These are phyloP conservation scores for Botryotinia globosa DNA, from an alignment of 2,329 filamentous ascomycete species.

Conservation along the genomic window DNA sequence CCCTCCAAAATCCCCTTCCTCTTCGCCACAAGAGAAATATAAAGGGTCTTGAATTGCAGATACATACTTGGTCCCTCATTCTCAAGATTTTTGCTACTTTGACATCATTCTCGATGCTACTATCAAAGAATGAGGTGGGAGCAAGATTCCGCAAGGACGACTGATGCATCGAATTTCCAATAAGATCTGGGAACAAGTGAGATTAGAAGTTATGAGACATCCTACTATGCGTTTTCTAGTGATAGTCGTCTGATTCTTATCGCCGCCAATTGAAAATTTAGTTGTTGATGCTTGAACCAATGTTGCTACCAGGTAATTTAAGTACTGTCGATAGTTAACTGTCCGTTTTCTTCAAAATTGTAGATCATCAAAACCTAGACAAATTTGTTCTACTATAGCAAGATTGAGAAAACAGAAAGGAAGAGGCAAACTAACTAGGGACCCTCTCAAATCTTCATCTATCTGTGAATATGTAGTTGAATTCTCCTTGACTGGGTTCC, in stretches of 20 bases:
- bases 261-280: not conserved
- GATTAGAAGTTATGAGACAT: not conserved
- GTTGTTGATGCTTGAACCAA: not conserved
- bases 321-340: not conserved
- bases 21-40: not conserved
- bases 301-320: not conserved
- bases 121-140: no score
- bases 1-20: no score
- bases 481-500: no score
- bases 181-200: fast-evolving
- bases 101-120: no score
- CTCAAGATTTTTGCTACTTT: no score
- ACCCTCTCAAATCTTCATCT: no score
- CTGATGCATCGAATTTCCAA: fast-evolving
- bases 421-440: not conserved
- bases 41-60: not conserved
- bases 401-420: not conserved
- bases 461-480: no score
- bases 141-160: not conserved
- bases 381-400: not conserved
- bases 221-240: not conserved
- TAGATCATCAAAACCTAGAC: not conserved
- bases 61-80: no score
- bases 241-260: not conserved
- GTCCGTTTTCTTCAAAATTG: not conserved